These are phyloP conservation scores for Cercospora sesami DNA, from an alignment of 2,329 filamentous ascomycete species.

Conservation along the genomic window DNA sequence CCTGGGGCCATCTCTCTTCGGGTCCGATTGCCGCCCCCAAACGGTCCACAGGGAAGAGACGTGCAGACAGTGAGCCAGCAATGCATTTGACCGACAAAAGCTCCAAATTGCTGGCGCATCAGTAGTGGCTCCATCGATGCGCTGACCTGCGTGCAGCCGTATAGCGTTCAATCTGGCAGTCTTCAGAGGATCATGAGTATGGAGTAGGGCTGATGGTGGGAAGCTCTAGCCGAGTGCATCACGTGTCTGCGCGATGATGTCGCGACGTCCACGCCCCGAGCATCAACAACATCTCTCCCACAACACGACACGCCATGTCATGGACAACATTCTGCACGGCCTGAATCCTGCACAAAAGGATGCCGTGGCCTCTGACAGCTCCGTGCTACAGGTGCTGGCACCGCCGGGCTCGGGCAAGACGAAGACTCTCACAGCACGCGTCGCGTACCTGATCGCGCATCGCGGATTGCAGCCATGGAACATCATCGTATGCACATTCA, in stretches of 20 bases:
- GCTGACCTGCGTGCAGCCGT: neutral
- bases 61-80: neutral
- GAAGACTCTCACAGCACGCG: conserved; percentile 88
- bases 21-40: neutral
- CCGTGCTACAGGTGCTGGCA: conserved; percentile 62
- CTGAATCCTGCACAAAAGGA: conserved; percentile 65
- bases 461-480: conserved; percentile 75
- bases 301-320: conserved; percentile 32
- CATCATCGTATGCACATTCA: conserved; percentile 94
- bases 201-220: neutral
- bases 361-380: conserved; percentile 63
- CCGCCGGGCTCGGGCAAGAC: conserved; percentile 81
- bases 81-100: neutral
- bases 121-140: neutral
- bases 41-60: neutral
- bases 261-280: neutral
- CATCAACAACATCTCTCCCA: neutral
- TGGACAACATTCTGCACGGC: conserved; percentile 59
- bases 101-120: neutral
- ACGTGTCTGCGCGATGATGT: neutral
- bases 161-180: neutral
- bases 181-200: neutral
- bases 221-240: neutral
- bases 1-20: neutral
- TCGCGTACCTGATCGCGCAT: conserved; percentile 80